A percentile compares a stretch with the other conserved stretches of the same genome.
These are phyloP conservation scores for Solanum lycopersicoides DNA, from an alignment of 257 asterid genomes.

Conservation along the genomic window DNA sequence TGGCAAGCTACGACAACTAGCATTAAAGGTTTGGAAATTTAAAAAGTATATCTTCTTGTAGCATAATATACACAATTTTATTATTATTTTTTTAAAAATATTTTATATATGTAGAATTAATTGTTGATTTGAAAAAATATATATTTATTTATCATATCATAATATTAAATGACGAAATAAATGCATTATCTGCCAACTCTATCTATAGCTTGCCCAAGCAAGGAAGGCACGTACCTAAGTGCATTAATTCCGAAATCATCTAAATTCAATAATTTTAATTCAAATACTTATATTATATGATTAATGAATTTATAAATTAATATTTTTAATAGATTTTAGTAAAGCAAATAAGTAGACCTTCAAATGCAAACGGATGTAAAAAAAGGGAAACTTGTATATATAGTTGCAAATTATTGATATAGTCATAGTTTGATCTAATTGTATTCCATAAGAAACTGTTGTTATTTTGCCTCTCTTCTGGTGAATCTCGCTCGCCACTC, in stretches of 20 bases:
- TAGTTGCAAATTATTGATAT: no score
- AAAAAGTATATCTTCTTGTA: neutral
- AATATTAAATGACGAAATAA: neutral
- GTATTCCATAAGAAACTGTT: no score
- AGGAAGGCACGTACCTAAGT: neutral
- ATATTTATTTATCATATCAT: neutral
- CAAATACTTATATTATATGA: fast-evolving
- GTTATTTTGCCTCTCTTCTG: no score
- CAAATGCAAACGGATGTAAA: fast-evolving
- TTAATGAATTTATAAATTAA: neutral
- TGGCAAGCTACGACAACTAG: neutral
- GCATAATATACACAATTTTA: neutral
- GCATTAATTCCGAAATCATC: neutral
- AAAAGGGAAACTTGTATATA: no score
- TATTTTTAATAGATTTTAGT: neutral
- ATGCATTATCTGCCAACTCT: neutral
- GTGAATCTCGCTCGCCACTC: no score
- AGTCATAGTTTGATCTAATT: no score
- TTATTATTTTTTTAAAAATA: no score
- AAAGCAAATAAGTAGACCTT: neutral
- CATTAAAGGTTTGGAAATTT: neutral
- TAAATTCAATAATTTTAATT: neutral
- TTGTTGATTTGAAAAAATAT: neutral
- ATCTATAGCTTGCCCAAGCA: neutral
- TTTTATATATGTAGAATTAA: neutral